Evolutionary conservation across 108 stramenopile genomes (phyloP).

Genomic region (Pseudonitzschia delicatissima): DNA sequence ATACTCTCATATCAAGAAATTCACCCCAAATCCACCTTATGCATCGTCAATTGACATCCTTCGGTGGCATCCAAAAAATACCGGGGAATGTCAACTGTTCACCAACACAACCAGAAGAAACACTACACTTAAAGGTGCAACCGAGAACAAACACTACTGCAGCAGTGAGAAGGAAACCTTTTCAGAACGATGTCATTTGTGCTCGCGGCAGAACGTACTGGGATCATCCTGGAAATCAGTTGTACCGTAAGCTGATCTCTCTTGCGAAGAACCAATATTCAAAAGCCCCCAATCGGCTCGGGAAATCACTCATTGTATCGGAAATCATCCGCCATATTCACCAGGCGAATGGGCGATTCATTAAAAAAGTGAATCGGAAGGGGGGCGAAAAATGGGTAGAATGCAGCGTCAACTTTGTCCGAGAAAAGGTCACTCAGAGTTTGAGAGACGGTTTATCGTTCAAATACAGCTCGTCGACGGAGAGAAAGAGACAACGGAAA

Average conservation of each 20-base stretch:
- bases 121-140: too few species aligned
- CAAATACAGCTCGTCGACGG: constrained; percentile 39
- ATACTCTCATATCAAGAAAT: too few species aligned
- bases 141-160: not conserved
- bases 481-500: constrained; percentile 35
- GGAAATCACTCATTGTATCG: constrained; percentile 30
- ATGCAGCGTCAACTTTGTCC: constrained; percentile 28
- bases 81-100: too few species aligned
- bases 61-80: too few species aligned
- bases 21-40: too few species aligned
- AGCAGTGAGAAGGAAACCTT: not conserved
- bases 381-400: constrained; percentile 28
- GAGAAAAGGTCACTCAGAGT: constrained; percentile 46
- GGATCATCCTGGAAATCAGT: constrained; percentile 32
- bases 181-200: constrained; percentile 25
- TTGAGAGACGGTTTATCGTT: constrained; percentile 40
- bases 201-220: constrained; percentile 27
- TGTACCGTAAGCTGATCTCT: constrained; percentile 13
- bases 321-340: constrained; percentile 25
- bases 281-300: constrained; percentile 11
- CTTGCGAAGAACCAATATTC: constrained; percentile 18
- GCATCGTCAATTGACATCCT: too few species aligned
- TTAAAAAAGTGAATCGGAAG: constrained; percentile 17
- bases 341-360: constrained; percentile 16
- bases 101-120: too few species aligned